Base-by-base conservation (phyloP, 2,329 filamentous ascomycete genomes). In the Fonsecaea multimorphosa region DNA sequence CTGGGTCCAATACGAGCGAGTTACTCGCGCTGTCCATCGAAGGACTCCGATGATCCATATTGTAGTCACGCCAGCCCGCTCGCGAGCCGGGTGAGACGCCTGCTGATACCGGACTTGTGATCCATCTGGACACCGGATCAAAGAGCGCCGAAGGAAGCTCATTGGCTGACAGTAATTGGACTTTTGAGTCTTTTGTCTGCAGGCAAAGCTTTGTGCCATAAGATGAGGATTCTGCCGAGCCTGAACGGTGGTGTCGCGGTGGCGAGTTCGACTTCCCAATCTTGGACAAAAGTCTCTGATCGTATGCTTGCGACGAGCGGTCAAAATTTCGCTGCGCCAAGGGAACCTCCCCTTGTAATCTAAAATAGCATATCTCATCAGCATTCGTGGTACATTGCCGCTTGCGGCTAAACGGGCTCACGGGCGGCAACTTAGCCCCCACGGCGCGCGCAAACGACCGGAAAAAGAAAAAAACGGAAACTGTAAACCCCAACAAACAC, bases 201-300 rank as follows among this genome's bases (percentile, higher is more conserved):
- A 71, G 66, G 16, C 75, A 71, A 40, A 70, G 73, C 51, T 77
- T 76, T 3, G 73, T 73, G 14, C 75, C 73, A 57, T 78, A 75
- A 12, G 76, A 73, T 11, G 79, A 72, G 46, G 75, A 74, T 22
- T 75, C 74, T 34, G 74, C 65, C 29, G 74, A 74, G 64, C 66
- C 71, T 58, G 36, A 73, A 73, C 67, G 76, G 72, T 77, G 38
- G 60, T 74, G 78, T 57, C 83, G 79, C 19, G 84, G 83, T 29
- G 84, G 83, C 7, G 85, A 86, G 63, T 83, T 83, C 5, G 85
- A 82, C 54, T 86, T 86, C 34, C 86, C 86, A 65, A 88, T 88
- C 70, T 86, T 87, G 56, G 85, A 86, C 29, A 89, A 76, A 12
- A 88, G 76, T 67, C 86, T 84, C 74, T 87, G 84, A 72, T 89